Percentiles rank a stretch among this genome's conserved stretches.
Evolutionary conservation across 345 rosid species (phyloP).

Genomic region (Linum lewisii): DNA sequence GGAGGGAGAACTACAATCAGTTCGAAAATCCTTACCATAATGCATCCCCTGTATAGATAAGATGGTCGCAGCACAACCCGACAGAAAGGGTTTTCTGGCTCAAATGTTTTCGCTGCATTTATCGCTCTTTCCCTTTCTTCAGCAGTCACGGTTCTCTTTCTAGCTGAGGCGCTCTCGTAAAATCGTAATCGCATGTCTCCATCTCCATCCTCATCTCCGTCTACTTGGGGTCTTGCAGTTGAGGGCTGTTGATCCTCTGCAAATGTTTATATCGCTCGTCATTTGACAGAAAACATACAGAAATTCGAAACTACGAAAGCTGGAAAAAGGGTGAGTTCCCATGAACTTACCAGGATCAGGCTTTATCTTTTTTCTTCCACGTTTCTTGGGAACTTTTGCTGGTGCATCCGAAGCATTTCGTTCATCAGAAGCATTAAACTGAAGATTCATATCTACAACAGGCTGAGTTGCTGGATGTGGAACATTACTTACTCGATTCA

Average conservation of each 20-base stretch:
- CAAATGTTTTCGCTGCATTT: constrained; percentile 70
- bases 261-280: constrained; percentile 6
- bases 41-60: constrained; percentile 67
- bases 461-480: constrained; percentile 15
- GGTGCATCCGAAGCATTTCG: constrained; percentile 3
- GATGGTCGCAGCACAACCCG: constrained; percentile 84
- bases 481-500: constrained; percentile 22
- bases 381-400: constrained; percentile 25
- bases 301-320: constrained; percentile 6
- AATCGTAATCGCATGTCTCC: constrained; percentile 43
- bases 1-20: neutral
- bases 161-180: constrained; percentile 71
- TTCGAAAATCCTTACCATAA: constrained; percentile 46
- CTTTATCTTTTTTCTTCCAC: constrained; percentile 42
- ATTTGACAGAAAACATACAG: constrained; percentile 16
- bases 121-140: constrained; percentile 70
- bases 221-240: constrained; percentile 29
- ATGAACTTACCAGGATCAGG: constrained; percentile 55
- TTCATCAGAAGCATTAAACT: constrained; percentile 10
- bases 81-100: constrained; percentile 71
- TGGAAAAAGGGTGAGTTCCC: constrained; percentile 6
- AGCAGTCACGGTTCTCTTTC: constrained; percentile 69
- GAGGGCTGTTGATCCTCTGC: constrained; percentile 38
- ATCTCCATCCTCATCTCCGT: constrained; percentile 24
- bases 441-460: constrained; percentile 15